A percentile compares a stretch with the other conserved stretches of the same genome.
phyloP scores from a whole-genome alignment of 202 grass and related monocot genomes.

The Tripidium arundinaceum region DNA sequence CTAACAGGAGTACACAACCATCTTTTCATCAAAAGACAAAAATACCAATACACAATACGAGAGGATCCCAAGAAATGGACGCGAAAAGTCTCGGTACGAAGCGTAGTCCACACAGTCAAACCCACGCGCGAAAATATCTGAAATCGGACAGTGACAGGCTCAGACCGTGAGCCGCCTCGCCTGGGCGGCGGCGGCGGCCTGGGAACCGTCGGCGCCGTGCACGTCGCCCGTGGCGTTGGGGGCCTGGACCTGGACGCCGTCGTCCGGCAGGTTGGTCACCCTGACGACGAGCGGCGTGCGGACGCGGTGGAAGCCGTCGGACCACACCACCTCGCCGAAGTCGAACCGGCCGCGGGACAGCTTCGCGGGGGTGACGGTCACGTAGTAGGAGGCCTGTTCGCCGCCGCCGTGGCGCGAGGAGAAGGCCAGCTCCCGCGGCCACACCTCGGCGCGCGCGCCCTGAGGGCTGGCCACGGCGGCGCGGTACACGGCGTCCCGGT shows the following conservation, averaged over 20 bases:
- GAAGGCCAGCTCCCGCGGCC: conserved; percentile 62
- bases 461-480: conserved; percentile 40
- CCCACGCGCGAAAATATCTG: background rate
- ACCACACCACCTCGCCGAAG: conserved; percentile 88
- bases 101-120: background rate
- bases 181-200: background rate
- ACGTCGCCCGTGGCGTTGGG: background rate
- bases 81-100: background rate
- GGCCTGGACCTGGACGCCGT: background rate
- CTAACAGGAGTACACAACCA: no score
- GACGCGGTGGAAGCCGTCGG: conserved; percentile 71
- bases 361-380: conserved; percentile 61
- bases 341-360: conserved; percentile 58
- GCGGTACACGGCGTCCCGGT: conserved; percentile 43
- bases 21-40: background rate
- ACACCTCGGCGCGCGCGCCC: conserved; percentile 48
- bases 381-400: conserved; percentile 47
- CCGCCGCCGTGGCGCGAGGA: conserved; percentile 16
- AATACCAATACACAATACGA: background rate
- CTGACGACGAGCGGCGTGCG: conserved; percentile 66
- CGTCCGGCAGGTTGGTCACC: conserved; percentile 53
- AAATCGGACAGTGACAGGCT: background rate
- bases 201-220: background rate
- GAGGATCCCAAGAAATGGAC: background rate
- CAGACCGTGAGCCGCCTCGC: background rate